phyloP scores from a whole-genome alignment of 1,284 basidiomycete genomes.

The Austroboletus novae-zelandiae region DNA sequence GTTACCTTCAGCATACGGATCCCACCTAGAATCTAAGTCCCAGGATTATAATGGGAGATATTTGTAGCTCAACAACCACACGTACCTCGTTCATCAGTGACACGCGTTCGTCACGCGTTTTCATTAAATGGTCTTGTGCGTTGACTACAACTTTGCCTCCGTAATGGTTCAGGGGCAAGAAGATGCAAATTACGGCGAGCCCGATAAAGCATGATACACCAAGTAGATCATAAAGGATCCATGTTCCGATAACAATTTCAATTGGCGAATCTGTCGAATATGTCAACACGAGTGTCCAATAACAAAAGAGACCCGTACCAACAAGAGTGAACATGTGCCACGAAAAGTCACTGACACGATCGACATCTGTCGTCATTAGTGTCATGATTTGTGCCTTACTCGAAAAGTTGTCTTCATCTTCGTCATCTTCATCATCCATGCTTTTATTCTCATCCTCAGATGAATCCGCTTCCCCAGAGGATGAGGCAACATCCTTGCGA shows the following conservation, averaged over 20 bases:
- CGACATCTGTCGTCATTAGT: constrained; percentile 72
- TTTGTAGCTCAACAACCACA: not conserved
- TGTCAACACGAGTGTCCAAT: constrained; percentile 10
- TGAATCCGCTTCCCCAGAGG: constrained; percentile 34
- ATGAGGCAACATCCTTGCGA: constrained; percentile 81
- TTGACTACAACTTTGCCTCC: constrained; percentile 83
- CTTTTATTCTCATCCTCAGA: constrained; percentile 25
- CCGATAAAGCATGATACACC: constrained; percentile 82
- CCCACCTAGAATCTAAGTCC: constrained; percentile 67
- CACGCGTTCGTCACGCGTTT: constrained; percentile 86
- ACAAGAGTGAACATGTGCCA: constrained; percentile 75
- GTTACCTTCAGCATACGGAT: constrained; percentile 90
- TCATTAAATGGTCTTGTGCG: constrained; percentile 89
- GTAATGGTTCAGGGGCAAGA: constrained; percentile 85
- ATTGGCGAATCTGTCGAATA: constrained; percentile 71
- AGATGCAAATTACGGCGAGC: constrained; percentile 78
- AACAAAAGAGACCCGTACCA: constrained; percentile 36
- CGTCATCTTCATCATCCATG: constrained; percentile 34
- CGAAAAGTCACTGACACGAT: constrained; percentile 82
- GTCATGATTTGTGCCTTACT: constrained; percentile 87
- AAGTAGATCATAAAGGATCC: constrained; percentile 80
- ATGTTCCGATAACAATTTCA: constrained; percentile 77
- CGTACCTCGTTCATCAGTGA: constrained; percentile 86
- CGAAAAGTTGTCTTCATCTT: constrained; percentile 75
- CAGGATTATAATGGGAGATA: not conserved